These are phyloP conservation scores for Ophiostoma sp. DNA, from an alignment of 2,329 filamentous ascomycete species.

Conservation along the genomic window DNA sequence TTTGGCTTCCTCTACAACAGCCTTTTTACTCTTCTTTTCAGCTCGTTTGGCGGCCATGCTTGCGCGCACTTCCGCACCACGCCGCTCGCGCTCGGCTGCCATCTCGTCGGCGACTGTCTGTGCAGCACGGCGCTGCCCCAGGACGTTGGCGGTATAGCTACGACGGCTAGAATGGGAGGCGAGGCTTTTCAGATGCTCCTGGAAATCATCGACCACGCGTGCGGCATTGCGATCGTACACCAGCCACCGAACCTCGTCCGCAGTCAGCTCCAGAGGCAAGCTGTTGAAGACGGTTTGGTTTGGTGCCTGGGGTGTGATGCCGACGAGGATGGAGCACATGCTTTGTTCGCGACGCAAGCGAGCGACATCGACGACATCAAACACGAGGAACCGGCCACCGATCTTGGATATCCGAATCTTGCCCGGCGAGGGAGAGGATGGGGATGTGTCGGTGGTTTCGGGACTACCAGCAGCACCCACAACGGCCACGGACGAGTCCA, in stretches of 20 bases:
- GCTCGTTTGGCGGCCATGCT: conserved; percentile 16
- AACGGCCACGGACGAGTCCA: background rate
- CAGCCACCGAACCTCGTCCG: conserved; percentile 79
- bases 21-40: conserved; percentile 12
- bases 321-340: conserved; percentile 79
- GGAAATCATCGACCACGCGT: conserved; percentile 76
- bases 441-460: conserved; percentile 16
- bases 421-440: conserved; percentile 31
- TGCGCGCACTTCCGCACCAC: conserved; percentile 25
- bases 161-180: conserved; percentile 45
- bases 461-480: background rate
- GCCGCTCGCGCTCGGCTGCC: conserved; percentile 32
- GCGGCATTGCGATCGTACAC: conserved; percentile 71
- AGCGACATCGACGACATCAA: conserved; percentile 75
- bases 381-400: conserved; percentile 77
- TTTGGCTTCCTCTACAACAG: background rate
- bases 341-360: conserved; percentile 72
- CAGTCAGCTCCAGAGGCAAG: conserved; percentile 80
- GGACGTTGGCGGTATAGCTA: conserved; percentile 58
- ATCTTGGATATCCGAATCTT: conserved; percentile 76
- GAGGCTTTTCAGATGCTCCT: conserved; percentile 59
- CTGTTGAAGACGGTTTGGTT: conserved; percentile 94
- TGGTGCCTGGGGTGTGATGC: conserved; percentile 83
- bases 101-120: conserved; percentile 38
- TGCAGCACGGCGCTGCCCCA: conserved; percentile 39